These are phyloP conservation scores for Stellera chamaejasme DNA, from an alignment of 345 rosid genomes.

Conservation along the genomic window DNA sequence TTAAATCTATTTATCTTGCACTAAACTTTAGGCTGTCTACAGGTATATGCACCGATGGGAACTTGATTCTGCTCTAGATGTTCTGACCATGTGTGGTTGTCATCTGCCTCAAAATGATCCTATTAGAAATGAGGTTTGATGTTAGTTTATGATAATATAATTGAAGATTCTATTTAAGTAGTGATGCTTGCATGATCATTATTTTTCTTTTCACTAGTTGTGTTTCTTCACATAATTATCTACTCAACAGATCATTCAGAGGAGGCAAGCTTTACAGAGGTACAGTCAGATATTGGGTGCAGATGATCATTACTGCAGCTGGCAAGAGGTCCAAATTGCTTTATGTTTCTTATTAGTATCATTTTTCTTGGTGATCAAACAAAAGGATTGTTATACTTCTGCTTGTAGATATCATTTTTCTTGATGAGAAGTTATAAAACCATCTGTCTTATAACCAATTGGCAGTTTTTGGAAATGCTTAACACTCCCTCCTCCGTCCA, in stretches of 20 bases:
- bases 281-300: conserved; percentile 82
- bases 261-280: conserved; percentile 80
- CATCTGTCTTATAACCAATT: no score
- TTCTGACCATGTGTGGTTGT: conserved; percentile 97
- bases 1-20: neutral
- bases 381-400: neutral
- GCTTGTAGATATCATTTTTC: neutral
- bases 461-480: no score
- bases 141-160: conserved; percentile 6
- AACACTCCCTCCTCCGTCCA: no score
- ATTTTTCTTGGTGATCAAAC: neutral
- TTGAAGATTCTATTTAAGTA: conserved; percentile 6
- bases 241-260: conserved; percentile 53
- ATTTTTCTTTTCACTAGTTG: conserved; percentile 10
- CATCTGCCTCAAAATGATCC: conserved; percentile 66
- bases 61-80: conserved; percentile 83
- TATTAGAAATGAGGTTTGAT: conserved; percentile 52
- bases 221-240: conserved; percentile 7
- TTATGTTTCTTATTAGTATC: conserved; percentile 10
- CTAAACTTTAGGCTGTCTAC: conserved; percentile 10
- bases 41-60: conserved; percentile 95
- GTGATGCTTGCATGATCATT: conserved; percentile 4
- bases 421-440: neutral
- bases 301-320: conserved; percentile 82
- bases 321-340: conserved; percentile 81